A percentile compares a stretch with the other conserved stretches of the same genome.
Conservation (phyloP, 139 green algal genomes). For the Tetradesmus lagerheimii region DNA sequence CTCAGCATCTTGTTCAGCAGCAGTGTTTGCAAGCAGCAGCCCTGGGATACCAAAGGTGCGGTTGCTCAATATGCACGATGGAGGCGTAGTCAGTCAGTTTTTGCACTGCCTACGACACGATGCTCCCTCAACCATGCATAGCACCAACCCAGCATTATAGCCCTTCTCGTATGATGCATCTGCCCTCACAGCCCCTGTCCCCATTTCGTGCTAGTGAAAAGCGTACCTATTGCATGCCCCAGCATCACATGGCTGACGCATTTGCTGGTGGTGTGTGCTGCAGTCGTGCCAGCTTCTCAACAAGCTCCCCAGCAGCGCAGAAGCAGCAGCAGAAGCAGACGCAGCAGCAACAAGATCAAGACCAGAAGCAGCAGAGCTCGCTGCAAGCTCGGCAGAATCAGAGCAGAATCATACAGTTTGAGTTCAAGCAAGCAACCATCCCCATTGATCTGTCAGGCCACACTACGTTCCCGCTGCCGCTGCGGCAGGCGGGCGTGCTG, state of each 20-base stretch:
- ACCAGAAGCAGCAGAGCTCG: background rate
- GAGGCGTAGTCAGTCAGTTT: too few species aligned
- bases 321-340: background rate
- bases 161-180: too few species aligned
- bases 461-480: background rate
- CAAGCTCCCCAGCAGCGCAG: background rate
- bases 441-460: background rate
- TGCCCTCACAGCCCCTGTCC: too few species aligned
- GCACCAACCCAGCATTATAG: too few species aligned
- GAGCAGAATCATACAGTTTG: constrained; percentile 10
- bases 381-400: background rate
- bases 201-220: too few species aligned
- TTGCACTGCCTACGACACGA: too few species aligned
- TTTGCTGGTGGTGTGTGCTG: background rate
- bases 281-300: background rate
- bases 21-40: constrained; percentile 1
- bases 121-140: too few species aligned
- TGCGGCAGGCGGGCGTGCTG: background rate
- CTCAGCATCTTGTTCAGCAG: background rate
- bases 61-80: background rate
- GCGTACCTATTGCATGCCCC: too few species aligned
- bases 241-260: background rate
- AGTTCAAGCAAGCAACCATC: background rate
- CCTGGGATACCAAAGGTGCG: background rate
- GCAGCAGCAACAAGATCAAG: background rate